A percentile compares a stretch with the other conserved stretches of the same genome.
These are phyloP conservation scores for Xylariales sp. DNA, from an alignment of 2,329 filamentous ascomycete species.

Conservation along the genomic window DNA sequence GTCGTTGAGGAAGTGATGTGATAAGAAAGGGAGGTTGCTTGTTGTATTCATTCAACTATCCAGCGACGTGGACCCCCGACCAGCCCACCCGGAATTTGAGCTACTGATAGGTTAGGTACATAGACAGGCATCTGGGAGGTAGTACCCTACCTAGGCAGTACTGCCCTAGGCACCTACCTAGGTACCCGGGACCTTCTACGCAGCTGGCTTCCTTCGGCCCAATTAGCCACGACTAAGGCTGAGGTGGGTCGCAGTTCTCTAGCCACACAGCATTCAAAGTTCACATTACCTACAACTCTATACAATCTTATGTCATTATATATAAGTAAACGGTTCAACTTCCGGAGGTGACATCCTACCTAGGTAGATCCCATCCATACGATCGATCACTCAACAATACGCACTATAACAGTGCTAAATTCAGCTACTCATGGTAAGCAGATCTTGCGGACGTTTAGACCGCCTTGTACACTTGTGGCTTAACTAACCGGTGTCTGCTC, in stretches of 20 bases:
- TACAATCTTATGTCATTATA: no score
- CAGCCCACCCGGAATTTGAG: constrained; percentile 4
- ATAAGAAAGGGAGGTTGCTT: constrained; percentile 7
- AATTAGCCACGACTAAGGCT: constrained; percentile 32
- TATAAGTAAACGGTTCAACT: background rate
- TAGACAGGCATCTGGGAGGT: no score
- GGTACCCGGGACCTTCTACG: no score
- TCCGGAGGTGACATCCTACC: background rate
- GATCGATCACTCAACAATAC: background rate
- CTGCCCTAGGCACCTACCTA: no score
- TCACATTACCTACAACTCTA: background rate
- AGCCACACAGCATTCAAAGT: constrained; percentile 1
- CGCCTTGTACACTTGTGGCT: background rate
- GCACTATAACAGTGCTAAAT: background rate
- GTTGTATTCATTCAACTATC: constrained; percentile 10
- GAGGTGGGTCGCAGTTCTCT: constrained; percentile 7
- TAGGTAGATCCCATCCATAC: background rate
- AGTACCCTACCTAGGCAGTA: no score
- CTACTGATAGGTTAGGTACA: background rate
- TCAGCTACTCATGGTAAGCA: constrained; percentile 28
- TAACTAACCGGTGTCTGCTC: constrained; percentile 12
- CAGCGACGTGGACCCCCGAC: constrained; percentile 25
- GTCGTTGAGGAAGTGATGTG: constrained; percentile 12
- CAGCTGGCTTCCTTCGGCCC: background rate
- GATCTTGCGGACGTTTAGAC: background rate